phyloP scores from a whole-genome alignment of 2,329 filamentous ascomycete species.

The Calonectria fujianensis region DNA sequence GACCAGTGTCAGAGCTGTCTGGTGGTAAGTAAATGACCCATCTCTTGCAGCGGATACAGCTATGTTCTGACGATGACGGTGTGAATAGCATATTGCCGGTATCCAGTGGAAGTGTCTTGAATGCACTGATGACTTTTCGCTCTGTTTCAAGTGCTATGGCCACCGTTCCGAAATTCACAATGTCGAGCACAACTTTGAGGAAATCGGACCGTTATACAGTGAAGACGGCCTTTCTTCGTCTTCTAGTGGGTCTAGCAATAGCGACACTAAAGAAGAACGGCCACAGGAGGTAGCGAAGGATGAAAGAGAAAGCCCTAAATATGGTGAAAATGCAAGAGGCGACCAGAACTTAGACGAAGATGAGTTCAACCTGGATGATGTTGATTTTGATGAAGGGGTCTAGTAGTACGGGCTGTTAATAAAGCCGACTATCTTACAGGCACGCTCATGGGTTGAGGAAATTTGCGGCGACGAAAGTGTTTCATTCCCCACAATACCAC shows the following conservation, averaged over 20 bases:
- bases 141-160: constrained; percentile 1
- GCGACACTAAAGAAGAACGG: neutral
- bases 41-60: neutral
- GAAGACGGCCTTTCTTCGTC: neutral
- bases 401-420: neutral
- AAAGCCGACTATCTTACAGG: too few species aligned
- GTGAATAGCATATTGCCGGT: neutral
- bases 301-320: too few species aligned
- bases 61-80: neutral
- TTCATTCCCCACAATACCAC: too few species aligned
- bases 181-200: neutral
- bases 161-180: neutral
- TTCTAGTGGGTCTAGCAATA: neutral
- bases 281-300: neutral
- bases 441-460: too few species aligned
- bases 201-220: neutral
- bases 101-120: neutral
- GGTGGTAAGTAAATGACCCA: neutral
- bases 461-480: too few species aligned
- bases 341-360: neutral
- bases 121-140: neutral
- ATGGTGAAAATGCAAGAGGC: neutral
- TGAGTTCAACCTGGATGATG: neutral
- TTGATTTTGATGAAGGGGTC: neutral
- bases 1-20: neutral